phyloP scores from a whole-genome alignment of 2,329 filamentous ascomycete species.

The Aspergillus pseudotamarii region DNA sequence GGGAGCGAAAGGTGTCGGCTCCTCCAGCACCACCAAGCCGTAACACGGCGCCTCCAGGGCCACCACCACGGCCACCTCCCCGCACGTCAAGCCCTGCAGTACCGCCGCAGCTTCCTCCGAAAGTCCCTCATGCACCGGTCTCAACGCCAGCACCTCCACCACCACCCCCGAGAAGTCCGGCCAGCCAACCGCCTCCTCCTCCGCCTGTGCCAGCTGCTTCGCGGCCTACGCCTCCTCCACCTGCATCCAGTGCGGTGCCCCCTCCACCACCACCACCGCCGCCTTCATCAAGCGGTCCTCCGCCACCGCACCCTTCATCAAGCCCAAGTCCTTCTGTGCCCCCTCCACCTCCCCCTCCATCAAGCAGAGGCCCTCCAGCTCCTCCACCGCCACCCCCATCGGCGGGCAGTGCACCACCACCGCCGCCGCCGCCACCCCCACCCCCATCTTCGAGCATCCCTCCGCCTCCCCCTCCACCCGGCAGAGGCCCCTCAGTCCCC shows the following conservation, averaged over 20 bases:
- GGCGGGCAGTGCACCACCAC: no score
- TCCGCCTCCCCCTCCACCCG: conserved; percentile 41
- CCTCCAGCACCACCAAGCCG: conserved; percentile 77
- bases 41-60: conserved; percentile 58
- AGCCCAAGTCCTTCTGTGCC: conserved; percentile 55
- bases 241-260: conserved; percentile 28
- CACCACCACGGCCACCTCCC: conserved; percentile 70
- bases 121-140: conserved; percentile 40
- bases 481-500: no score
- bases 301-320: conserved; percentile 14
- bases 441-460: conserved; percentile 34
- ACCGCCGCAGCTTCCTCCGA: conserved; percentile 54
- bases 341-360: conserved; percentile 40
- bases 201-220: conserved; percentile 37
- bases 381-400: conserved; percentile 27
- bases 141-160: conserved; percentile 53
- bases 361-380: conserved; percentile 34
- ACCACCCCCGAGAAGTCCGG: conserved; percentile 53
- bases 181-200: conserved; percentile 49
- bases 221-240: conserved; percentile 36
- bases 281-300: conserved; percentile 36
- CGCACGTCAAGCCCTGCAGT: conserved; percentile 48
- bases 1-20: conserved; percentile 62
- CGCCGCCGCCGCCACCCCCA: conserved; percentile 18
- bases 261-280: conserved; percentile 34